Evolutionary conservation across 805 yeast species (phyloP).

Genomic region (Yarrowia bubula): DNA sequence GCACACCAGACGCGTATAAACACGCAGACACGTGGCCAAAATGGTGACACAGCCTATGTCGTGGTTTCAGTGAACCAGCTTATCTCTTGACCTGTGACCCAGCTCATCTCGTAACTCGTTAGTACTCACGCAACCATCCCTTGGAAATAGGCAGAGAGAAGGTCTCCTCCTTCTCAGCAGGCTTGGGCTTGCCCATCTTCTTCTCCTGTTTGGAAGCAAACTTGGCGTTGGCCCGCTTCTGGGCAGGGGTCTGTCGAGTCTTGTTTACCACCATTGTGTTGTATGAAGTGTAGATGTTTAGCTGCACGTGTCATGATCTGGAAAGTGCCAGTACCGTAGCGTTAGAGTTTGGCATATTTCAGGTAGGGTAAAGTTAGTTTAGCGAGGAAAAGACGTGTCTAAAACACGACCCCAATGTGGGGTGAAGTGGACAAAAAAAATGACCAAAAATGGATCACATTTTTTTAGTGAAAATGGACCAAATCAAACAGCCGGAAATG

Average conservation of each 20-base stretch:
- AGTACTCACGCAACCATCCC: constrained; percentile 64
- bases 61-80: too few species aligned
- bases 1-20: not conserved
- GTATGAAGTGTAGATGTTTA: not conserved
- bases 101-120: too few species aligned
- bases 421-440: not conserved
- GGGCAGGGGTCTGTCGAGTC: constrained; percentile 71
- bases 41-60: too few species aligned
- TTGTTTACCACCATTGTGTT: constrained; percentile 7
- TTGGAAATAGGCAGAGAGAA: constrained; percentile 53
- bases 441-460: not conserved
- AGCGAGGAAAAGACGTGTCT: not conserved
- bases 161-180: constrained; percentile 40
- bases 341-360: constrained; percentile 15
- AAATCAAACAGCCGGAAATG: too few species aligned
- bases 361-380: constrained; percentile 16
- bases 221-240: constrained; percentile 81
- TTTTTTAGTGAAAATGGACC: too few species aligned
- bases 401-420: not conserved
- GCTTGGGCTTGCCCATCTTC: constrained; percentile 71
- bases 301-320: constrained; percentile 17
- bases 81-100: too few species aligned
- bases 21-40: too few species aligned
- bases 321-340: not conserved
- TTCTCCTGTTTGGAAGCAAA: constrained; percentile 71